A percentile compares a stretch with the other conserved stretches of the same genome.
Conservation (phyloP, 2,329 filamentous ascomycete species). For the Aspergillus pseudotamarii region DNA sequence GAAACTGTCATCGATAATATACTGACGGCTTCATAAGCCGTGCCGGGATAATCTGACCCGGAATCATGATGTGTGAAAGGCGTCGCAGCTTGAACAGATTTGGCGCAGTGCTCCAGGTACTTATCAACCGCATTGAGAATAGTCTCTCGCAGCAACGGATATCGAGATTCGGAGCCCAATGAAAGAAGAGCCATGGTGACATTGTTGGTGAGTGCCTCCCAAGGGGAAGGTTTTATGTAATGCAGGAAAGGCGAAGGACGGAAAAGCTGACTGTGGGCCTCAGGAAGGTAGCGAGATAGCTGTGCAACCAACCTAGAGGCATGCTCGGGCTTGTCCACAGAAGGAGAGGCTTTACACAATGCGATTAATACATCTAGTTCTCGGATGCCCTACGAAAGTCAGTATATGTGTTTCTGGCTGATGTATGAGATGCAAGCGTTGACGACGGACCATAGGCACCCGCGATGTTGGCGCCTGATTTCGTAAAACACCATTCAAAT, state of each 20-base stretch:
- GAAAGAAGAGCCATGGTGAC: conserved; percentile 81
- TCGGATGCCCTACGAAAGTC: conserved; percentile 67
- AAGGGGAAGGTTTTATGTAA: conserved; percentile 82
- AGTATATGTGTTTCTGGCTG: conserved; percentile 17
- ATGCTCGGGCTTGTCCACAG: conserved; percentile 69
- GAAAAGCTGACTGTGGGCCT: conserved; percentile 79
- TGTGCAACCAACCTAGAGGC: conserved; percentile 79
- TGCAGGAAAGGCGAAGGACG: conserved; percentile 79
- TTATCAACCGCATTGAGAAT: conserved; percentile 68
- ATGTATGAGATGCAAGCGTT: background rate
- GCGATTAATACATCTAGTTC: conserved; percentile 92
- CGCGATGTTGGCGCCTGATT: conserved; percentile 41
- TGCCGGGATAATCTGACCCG: conserved; percentile 43
- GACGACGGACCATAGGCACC: conserved; percentile 40
- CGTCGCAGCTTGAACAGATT: conserved; percentile 61
- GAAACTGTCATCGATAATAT: conserved; percentile 79
- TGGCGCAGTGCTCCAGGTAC: conserved; percentile 72
- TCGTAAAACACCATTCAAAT: conserved; percentile 40
- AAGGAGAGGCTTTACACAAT: conserved; percentile 84
- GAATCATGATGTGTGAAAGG: conserved; percentile 60
- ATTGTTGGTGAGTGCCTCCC: conserved; percentile 78
- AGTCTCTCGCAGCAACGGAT: conserved; percentile 67
- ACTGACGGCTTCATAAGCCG: conserved; percentile 63
- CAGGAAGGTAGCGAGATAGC: conserved; percentile 80
- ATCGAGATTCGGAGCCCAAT: conserved; percentile 66